Base-by-base conservation (phyloP, 805 yeast species). In the Zygotorulaspora chibaensis region DNA sequence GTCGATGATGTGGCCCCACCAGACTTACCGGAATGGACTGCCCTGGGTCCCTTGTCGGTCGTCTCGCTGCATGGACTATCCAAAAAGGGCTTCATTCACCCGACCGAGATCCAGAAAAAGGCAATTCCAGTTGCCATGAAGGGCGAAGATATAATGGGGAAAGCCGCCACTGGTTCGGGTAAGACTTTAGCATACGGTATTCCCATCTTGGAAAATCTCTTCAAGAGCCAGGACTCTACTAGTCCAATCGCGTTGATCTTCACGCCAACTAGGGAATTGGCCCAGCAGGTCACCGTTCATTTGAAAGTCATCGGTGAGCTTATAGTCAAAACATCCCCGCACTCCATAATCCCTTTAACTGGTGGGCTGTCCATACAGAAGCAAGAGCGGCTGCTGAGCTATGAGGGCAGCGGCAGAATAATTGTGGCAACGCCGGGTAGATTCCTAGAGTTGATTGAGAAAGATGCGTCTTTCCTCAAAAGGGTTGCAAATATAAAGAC, bases 141-240 rank as follows among this genome's bases (percentile, higher is more conserved):
- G 25, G 95, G 90, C 5, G 74, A 73, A 29, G 98, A 93, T 66
- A 78, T 93, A 3, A 81, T 93, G 53, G 99, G 99, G 45, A 93
- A 91, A 61, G 99, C 99, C 12, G 84, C 93, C 9, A 93, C 99
- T 1, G 99, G 99, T 63, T 87, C 96, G 1, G 99, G 99, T 74
- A 93, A 93, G 63, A 93, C 99, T 0, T 71, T 90, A 47, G 99
- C 99, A 0, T 93, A 87, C 64, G 96, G 96, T 38, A 79, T 93
- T 23, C 97, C 99, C 8, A 83, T 95, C 25, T 65, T 93, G 49
- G 96, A 91, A 59, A 77, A 74, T 48, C 76, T 78, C 47, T 47
- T 60, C 8, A 55, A 48, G 40, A 43, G 48, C 20, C 47, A 52
- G 15, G 50, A 54, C 15, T 45, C 50, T 11, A 55, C 59, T 3